These are phyloP conservation scores for Entomophthora muscae DNA, from an alignment of 371 early-diverging fungal genomes.

Conservation along the genomic window DNA sequence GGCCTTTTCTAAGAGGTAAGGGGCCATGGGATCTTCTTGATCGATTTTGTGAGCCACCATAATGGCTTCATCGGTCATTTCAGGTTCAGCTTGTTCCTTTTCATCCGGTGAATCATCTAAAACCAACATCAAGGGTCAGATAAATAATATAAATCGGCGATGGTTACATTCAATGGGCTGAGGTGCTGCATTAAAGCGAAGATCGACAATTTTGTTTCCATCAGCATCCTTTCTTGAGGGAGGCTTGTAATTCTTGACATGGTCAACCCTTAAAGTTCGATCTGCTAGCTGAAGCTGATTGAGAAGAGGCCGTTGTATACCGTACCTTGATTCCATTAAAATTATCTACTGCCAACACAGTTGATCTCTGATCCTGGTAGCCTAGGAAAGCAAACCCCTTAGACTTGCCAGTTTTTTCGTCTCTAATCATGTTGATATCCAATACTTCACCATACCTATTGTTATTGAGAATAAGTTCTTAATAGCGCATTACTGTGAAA, in stretches of 20 bases:
- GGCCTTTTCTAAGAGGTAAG: background rate
- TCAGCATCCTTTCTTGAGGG: conserved; percentile 22
- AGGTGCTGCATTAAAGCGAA: background rate
- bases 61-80: background rate
- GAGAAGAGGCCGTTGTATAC: too few relatives aligned
- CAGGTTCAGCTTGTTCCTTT: background rate
- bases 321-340: conserved; percentile 62
- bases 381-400: conserved; percentile 84
- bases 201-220: background rate
- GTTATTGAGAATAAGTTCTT: conserved; percentile 3
- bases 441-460: conserved; percentile 73
- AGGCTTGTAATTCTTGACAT: conserved; percentile 44
- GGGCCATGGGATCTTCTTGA: background rate
- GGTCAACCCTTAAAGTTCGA: conserved; percentile 50
- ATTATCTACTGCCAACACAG: conserved; percentile 87
- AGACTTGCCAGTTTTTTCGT: conserved; percentile 68
- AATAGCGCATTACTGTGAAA: conserved; percentile 59
- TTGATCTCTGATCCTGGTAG: conserved; percentile 83
- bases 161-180: background rate
- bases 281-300: conserved; percentile 40
- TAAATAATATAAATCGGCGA: background rate
- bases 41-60: background rate
- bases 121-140: background rate
- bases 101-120: background rate
- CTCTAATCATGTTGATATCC: conserved; percentile 70